Base-by-base conservation (phyloP, 192 early-diverging fungal genomes). In the Diversispora eburnea region DNA sequence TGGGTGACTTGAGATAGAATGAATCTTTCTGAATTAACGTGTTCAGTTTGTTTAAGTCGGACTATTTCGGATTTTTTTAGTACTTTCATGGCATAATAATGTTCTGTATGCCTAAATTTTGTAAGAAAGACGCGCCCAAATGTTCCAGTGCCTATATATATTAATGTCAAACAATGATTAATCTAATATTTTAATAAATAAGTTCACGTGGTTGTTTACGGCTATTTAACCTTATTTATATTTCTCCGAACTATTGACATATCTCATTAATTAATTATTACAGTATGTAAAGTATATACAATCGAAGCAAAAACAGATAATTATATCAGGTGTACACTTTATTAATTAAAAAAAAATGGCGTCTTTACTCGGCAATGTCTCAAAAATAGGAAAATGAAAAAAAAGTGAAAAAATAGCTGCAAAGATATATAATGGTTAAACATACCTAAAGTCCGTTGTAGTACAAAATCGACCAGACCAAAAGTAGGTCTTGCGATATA, bases 111-210 rank as follows among this genome's bases (percentile, higher is more conserved):
- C 73, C 81, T 82, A 79, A 90, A 93, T 77, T 91, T 89, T 42
- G 91, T 87, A 48, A 99, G 86, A 78, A 95, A 96, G 12, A 99
- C 97, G 46, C 97, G 84, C 3, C 95, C 96, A 83, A 98, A 98
- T 49, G 96, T 98, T 54, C 96, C 96, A 8, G 96, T 98, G 33
- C 96, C 96, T 93, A 88, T 56, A 33, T 12, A 22, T 57, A 47
- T 46, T 48, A 43, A 25, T 17, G 65, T 3, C 17, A 76, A 43
- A 72, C 7, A 59, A 25, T 20, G 17, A 48, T 19, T 8, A 54
- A 25, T 25, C 25, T 0, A 33, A 71, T 41, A 33, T 19, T 46
- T 10, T 48, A 47, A 17, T 12, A 72, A 41, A 6, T 7, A 10
- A 51, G 7, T 15, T 13, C 8, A 52, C 54, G 9, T 17, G 8